Evolutionary conservation across 2,329 filamentous ascomycete genomes (phyloP).

Genomic region (Aspergillus terreus): DNA sequence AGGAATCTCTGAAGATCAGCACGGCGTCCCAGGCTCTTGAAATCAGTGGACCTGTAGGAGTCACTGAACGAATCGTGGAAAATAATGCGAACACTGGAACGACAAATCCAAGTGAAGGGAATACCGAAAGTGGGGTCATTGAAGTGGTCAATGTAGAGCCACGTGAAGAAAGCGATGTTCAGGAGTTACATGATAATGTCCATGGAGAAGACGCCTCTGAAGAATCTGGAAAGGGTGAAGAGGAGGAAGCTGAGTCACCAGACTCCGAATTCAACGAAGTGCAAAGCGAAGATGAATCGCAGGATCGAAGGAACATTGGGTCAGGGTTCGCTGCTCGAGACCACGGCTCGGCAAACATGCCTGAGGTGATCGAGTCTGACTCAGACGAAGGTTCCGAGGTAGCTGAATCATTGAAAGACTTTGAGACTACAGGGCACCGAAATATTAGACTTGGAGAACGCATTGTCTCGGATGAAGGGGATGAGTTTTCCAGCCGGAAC

Average conservation of each 20-base stretch:
- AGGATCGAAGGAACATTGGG: neutral
- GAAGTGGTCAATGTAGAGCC: neutral
- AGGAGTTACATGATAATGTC: neutral
- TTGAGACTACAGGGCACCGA: neutral
- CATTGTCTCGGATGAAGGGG: neutral
- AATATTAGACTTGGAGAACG: slow-evolving; percentile 1
- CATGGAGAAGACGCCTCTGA: neutral
- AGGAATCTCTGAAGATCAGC: no score
- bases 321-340: no score
- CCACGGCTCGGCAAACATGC: neutral
- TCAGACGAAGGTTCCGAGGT: slow-evolving; percentile 1
- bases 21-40: no score
- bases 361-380: neutral
- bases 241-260: neutral
- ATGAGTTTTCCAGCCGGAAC: slow-evolving; percentile 1
- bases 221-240: slow-evolving; percentile 1
- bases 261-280: slow-evolving; percentile 12
- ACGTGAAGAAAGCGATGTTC: neutral
- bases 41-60: no score
- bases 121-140: neutral
- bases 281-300: slow-evolving; percentile 23
- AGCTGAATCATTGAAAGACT: slow-evolving; percentile 1
- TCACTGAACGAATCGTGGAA: no score
- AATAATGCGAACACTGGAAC: neutral
- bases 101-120: neutral